Conservation (phyloP, 2,329 filamentous ascomycete genomes). For the Knoxdaviesia proteae region DNA sequence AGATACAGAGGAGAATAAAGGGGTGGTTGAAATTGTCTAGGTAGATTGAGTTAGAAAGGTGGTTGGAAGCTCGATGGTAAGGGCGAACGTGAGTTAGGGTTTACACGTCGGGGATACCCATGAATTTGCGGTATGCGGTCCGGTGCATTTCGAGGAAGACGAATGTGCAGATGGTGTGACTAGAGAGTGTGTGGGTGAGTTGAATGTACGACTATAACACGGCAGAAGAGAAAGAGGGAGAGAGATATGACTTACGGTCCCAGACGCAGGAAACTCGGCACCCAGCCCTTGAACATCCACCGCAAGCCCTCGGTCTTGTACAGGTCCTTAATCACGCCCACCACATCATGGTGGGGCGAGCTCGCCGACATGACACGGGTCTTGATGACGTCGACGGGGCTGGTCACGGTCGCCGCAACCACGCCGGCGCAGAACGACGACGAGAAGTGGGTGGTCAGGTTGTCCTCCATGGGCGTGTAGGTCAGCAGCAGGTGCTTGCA, state of each 20-base stretch:
- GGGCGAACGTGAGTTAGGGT: slow-evolving; percentile 2
- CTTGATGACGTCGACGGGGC: slow-evolving; percentile 76
- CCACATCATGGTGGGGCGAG: slow-evolving; percentile 27
- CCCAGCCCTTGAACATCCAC: slow-evolving; percentile 85
- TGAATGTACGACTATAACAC: neutral
- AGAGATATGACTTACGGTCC: slow-evolving; percentile 30
- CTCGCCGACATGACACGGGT: slow-evolving; percentile 63
- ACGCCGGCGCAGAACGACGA: slow-evolving; percentile 63
- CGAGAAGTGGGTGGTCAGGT: slow-evolving; percentile 56
- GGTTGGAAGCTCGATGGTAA: neutral
- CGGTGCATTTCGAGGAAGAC: slow-evolving; percentile 75
- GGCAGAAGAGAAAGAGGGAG: neutral
- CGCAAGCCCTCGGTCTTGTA: slow-evolving; percentile 48
- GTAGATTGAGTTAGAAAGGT: neutral
- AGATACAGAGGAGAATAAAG: neutral
- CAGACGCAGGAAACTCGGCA: slow-evolving; percentile 49
- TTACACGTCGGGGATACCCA: slow-evolving; percentile 17
- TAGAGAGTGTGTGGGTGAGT: slow-evolving; percentile 10
- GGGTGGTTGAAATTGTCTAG: neutral
- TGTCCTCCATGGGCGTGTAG: slow-evolving; percentile 46
- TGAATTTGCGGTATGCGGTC: slow-evolving; percentile 44
- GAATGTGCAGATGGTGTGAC: slow-evolving; percentile 73
- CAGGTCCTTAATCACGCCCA: slow-evolving; percentile 42
- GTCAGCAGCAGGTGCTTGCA: slow-evolving; percentile 53
- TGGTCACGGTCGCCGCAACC: slow-evolving; percentile 67